Conservation (phyloP, 371 early-diverging fungal genomes). For the Saksenaea oblongispora region DNA sequence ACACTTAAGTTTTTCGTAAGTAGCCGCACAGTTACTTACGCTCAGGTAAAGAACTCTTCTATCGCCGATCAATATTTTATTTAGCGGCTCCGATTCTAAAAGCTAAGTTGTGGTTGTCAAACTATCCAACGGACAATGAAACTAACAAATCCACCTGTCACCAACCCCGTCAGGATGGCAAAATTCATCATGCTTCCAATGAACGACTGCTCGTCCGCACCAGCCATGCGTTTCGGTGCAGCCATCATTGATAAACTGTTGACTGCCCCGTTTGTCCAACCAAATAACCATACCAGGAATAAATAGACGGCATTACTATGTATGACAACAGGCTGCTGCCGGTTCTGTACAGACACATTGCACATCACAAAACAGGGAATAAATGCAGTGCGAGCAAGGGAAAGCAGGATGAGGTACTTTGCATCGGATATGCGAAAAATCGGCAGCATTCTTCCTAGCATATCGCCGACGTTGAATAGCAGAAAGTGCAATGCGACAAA, state of each 20-base stretch:
- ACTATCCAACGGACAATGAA: slow-evolving; percentile 39
- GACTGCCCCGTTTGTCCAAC: slow-evolving; percentile 55
- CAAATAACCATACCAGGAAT: slow-evolving; percentile 48
- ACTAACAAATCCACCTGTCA: slow-evolving; percentile 49
- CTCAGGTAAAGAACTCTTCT: background rate
- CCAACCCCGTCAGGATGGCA: slow-evolving; percentile 54
- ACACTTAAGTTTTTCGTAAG: slow-evolving; percentile 25
- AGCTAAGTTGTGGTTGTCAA: slow-evolving; percentile 7
- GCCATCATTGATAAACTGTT: slow-evolving; percentile 58
- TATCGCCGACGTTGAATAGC: slow-evolving; percentile 61
- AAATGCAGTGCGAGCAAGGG: slow-evolving; percentile 45
- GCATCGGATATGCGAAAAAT: slow-evolving; percentile 20
- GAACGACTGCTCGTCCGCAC: slow-evolving; percentile 26
- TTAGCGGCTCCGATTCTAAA: background rate
- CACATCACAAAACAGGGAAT: slow-evolving; percentile 60
- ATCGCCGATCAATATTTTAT: background rate
- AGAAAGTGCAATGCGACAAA: slow-evolving; percentile 65
- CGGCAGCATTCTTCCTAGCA: slow-evolving; percentile 45
- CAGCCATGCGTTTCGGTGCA: slow-evolving; percentile 43
- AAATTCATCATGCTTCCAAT: slow-evolving; percentile 59
- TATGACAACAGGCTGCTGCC: slow-evolving; percentile 48
- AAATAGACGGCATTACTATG: slow-evolving; percentile 47
- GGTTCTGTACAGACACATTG: slow-evolving; percentile 40
- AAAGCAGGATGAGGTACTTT: slow-evolving; percentile 26
- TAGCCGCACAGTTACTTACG: slow-evolving; percentile 4